Percentiles rank a stretch among this genome's conserved stretches.
These are phyloP conservation scores for Suhomyces atakaporum DNA, from an alignment of 1,139 yeast genomes.

Conservation along the genomic window DNA sequence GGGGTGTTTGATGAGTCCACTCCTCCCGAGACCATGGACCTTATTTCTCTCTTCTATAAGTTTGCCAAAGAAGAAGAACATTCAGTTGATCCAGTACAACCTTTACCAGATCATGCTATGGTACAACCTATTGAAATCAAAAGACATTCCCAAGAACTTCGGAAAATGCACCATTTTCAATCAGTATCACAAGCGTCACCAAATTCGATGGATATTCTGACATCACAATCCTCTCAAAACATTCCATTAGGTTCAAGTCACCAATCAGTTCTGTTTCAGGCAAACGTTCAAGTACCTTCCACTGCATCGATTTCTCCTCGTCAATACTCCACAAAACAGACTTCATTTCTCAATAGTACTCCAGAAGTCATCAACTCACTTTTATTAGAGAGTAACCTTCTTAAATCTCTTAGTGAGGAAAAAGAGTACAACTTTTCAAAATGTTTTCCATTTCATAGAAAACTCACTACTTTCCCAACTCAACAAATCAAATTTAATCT, in stretches of 20 bases:
- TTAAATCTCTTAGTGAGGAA: conserved; percentile 36
- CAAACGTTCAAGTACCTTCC: not conserved
- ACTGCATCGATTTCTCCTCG: conserved; percentile 8
- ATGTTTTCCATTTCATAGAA: conserved; percentile 82
- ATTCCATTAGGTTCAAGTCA: not conserved
- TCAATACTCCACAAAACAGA: conserved; percentile 7
- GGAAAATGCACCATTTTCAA: not conserved
- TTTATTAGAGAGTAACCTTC: conserved; percentile 25
- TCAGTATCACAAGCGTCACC: conserved; percentile 2
- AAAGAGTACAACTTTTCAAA: conserved; percentile 70
- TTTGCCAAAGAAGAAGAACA: conserved; percentile 44
- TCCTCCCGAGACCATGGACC: conserved; percentile 33
- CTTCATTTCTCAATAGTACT: conserved; percentile 7
- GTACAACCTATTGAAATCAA: conserved; percentile 16
- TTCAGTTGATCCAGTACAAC: conserved; percentile 1
- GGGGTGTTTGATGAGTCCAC: conserved; percentile 13
- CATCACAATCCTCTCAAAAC: not conserved
- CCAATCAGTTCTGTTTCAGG: not conserved
- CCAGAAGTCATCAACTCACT: conserved; percentile 7
- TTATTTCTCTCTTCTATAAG: conserved; percentile 42
- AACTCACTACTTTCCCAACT: conserved; percentile 62
- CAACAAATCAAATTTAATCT: conserved; percentile 55
- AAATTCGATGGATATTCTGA: not conserved
- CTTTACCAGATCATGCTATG: conserved; percentile 6
- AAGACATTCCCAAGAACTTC: conserved; percentile 9